Conservation (phyloP, 106 monocot genomes). For the Dendrobium catenatum region DNA sequence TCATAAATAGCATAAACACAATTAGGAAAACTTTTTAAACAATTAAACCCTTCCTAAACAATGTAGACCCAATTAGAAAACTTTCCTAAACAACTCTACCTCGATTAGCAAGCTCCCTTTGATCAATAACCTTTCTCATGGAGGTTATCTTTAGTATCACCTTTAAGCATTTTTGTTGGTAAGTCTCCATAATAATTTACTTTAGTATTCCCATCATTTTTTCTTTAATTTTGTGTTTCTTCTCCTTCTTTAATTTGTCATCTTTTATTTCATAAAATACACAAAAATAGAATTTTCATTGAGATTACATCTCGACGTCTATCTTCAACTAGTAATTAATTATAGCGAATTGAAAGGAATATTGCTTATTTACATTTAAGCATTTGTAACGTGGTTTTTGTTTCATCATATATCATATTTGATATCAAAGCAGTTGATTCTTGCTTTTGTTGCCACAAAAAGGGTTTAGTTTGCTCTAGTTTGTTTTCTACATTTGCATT, state of each 20-base stretch:
- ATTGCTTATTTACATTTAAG: not conserved
- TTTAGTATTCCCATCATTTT: not conserved
- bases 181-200: not conserved
- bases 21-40: too few species aligned
- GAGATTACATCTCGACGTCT: not conserved
- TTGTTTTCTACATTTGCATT: not conserved
- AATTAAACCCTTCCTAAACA: too few species aligned
- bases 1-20: too few species aligned
- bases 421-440: not conserved
- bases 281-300: not conserved
- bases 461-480: not conserved
- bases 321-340: not conserved
- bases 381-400: not conserved
- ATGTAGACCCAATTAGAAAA: too few species aligned
- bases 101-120: too few species aligned
- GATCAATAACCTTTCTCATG: not conserved
- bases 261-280: not conserved
- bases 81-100: too few species aligned
- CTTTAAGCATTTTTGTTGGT: not conserved
- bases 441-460: not conserved
- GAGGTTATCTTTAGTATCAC: not conserved
- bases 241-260: not conserved
- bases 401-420: not conserved
- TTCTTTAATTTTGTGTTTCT: not conserved
- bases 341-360: not conserved